Percentiles rank a stretch among this genome's conserved stretches.
These are phyloP conservation scores for Coemansia sp. DNA, from an alignment of 192 early-diverging fungal genomes.

Conservation along the genomic window DNA sequence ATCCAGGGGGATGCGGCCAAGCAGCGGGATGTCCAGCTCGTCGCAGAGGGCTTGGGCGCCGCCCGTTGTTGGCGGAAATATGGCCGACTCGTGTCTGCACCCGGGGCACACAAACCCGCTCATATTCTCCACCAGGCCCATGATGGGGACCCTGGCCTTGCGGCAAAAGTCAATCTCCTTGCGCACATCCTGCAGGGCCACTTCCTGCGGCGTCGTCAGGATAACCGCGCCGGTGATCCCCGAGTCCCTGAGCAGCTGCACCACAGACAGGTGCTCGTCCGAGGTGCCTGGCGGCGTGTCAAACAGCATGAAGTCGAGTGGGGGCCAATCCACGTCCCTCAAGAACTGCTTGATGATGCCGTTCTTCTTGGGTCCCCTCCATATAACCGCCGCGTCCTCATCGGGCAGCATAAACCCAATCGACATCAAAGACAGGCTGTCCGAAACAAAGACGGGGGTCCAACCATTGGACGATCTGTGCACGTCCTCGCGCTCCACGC, in stretches of 20 bases:
- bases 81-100: constrained; percentile 71
- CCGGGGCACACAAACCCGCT: constrained; percentile 93
- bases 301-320: constrained; percentile 79
- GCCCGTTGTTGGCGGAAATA: constrained; percentile 77
- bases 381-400: constrained; percentile 89
- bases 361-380: constrained; percentile 93
- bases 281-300: constrained; percentile 98
- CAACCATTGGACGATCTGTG: constrained; percentile 82
- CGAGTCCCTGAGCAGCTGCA: constrained; percentile 69
- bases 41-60: constrained; percentile 66
- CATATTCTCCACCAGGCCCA: constrained; percentile 98
- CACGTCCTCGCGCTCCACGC: constrained; percentile 73
- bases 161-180: constrained; percentile 95
- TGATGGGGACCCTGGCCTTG: constrained; percentile 74
- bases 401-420: constrained; percentile 90
- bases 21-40: constrained; percentile 61
- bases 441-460: constrained; percentile 69
- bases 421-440: constrained; percentile 83
- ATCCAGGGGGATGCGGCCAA: constrained; percentile 76
- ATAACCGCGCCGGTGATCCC: constrained; percentile 86
- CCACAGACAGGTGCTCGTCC: constrained; percentile 93
- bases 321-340: constrained; percentile 86
- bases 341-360: constrained; percentile 95
- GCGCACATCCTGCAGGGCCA: constrained; percentile 84
- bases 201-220: constrained; percentile 93